These are phyloP conservation scores for Penicillium ochrochloron DNA, from an alignment of 495 filamentous ascomycete genomes.

Conservation along the genomic window DNA sequence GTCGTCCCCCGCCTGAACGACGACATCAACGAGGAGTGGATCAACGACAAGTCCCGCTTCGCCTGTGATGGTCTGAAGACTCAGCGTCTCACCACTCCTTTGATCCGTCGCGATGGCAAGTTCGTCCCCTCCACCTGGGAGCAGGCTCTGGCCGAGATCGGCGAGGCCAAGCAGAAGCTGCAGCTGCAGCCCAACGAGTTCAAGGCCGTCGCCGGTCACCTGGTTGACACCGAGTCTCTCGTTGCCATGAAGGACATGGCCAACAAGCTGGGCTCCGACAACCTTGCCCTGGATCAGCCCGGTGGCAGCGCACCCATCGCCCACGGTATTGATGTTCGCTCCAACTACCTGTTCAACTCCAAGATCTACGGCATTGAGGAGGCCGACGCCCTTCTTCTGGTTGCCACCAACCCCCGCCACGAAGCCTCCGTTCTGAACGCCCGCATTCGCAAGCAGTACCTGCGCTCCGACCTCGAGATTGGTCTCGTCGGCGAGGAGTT, in stretches of 20 bases:
- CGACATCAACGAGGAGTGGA: conserved; percentile 99
- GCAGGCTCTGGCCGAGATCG: conserved; percentile 86
- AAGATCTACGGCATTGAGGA: conserved; percentile 91
- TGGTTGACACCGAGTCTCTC: conserved; percentile 87
- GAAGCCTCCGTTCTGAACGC: conserved; percentile 95
- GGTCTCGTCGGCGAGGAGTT: conserved; percentile 91
- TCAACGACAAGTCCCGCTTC: conserved; percentile 97
- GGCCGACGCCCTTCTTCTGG: conserved; percentile 86
- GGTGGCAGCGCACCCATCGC: conserved; percentile 80
- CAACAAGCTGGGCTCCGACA: conserved; percentile 95
- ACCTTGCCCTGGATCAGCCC: conserved; percentile 90
- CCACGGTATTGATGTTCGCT: conserved; percentile 91
- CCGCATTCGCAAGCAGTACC: conserved; percentile 95
- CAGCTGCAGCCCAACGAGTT: conserved; percentile 88
- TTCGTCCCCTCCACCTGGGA: conserved; percentile 94
- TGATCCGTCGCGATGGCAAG: conserved; percentile 84
- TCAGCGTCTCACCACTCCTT: conserved; percentile 87
- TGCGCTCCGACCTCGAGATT: conserved; percentile 91
- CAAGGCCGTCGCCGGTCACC: conserved; percentile 90
- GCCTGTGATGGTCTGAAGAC: conserved; percentile 97
- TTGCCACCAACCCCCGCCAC: conserved; percentile 92
- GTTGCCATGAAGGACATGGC: conserved; percentile 96
- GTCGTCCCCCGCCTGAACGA: conserved; percentile 91
- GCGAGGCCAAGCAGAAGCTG: conserved; percentile 71
- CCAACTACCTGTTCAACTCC: conserved; percentile 96